phyloP scores from a whole-genome alignment of 1,139 yeast genomes.

The Geotrichum histeridarum region DNA sequence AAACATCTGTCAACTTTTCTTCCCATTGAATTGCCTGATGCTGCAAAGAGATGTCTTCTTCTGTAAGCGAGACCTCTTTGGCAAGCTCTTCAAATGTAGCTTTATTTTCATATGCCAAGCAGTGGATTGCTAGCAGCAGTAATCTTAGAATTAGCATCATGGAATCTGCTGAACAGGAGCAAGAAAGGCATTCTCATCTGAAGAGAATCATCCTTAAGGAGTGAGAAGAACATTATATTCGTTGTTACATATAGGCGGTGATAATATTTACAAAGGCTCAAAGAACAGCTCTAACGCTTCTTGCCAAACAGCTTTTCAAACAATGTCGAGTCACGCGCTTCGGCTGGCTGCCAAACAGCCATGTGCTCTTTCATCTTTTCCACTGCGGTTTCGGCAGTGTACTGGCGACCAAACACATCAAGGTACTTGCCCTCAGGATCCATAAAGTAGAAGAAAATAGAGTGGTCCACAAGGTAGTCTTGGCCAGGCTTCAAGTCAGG shows the following conservation, averaged over 20 bases:
- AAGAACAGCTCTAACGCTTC: background rate
- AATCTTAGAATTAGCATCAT: background rate
- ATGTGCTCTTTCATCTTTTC: slow-evolving; percentile 71
- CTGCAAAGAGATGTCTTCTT: slow-evolving; percentile 13
- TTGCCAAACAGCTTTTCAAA: slow-evolving; percentile 4
- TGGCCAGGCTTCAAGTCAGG: slow-evolving; percentile 90
- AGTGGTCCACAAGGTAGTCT: slow-evolving; percentile 93
- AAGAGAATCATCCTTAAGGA: too few relatives aligned
- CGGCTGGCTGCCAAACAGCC: slow-evolving; percentile 67
- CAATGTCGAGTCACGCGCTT: slow-evolving; percentile 36
- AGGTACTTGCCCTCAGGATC: slow-evolving; percentile 94
- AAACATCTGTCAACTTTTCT: slow-evolving; percentile 16
- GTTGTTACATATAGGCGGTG: slow-evolving; percentile 1
- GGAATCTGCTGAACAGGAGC: background rate
- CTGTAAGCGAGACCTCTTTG: background rate
- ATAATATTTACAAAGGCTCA: slow-evolving; percentile 8
- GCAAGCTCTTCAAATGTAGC: background rate
- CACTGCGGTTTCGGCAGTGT: slow-evolving; percentile 73
- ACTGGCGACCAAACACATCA: slow-evolving; percentile 90
- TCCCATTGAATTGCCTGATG: slow-evolving; percentile 14
- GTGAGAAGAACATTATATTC: too few relatives aligned
- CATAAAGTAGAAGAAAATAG: slow-evolving; percentile 92
- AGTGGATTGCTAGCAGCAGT: background rate
- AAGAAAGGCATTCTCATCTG: background rate
- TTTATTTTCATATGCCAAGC: background rate